Evolutionary conservation across 2,329 filamentous ascomycete species (phyloP), one percentile per base, ranked within the genome.

Genomic region (Phaeoacremonium minimum): DNA sequence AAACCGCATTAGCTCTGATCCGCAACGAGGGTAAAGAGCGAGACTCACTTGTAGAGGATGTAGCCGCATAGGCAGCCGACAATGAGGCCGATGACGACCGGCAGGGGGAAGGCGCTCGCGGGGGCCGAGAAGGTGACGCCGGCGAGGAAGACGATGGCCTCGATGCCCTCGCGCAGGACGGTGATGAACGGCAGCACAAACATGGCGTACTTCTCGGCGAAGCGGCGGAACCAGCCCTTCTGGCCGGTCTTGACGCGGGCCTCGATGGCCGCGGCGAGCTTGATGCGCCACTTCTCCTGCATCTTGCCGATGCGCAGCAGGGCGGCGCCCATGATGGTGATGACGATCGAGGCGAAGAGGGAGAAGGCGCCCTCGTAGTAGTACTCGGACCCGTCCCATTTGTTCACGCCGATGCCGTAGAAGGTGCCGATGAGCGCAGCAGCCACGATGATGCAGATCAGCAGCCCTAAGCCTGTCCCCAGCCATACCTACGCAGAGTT

Each of bases 181-280:
- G 86, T 91, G 52, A 91, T 73, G 57, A 90, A 87, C 0, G 86
- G 86, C 29, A 91, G 66, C 29, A 87, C 57, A 53, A 89, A 88
- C 75, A 90, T 83, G 41, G 79, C 78, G 51, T 90, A 87, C 54
- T 83, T 86, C 58, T 85, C 77, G 12, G 69, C 66, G 67, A 75
- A 85, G 31, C 63, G 58, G 44, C 51, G 45, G 8, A 50, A 47
- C 28, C 46, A 49, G 22, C 29, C 36, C 18, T 31, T 4, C 22
- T 31, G 17, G 14, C 75, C 64, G 18, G 69, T 67, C 17, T 53
- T 50, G 22, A 55, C 33, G 11, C 60, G 42, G 8, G 48, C 76
- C 44, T 82, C 78, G 28, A 89, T 59, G 1, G 80, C 76, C 44
- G 75, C 73, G 6, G 79, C 73, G 22, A 91, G 75, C 71, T 88